Conservation (phyloP, 192 early-diverging fungal genomes). For the Spizellomyces sp. region DNA sequence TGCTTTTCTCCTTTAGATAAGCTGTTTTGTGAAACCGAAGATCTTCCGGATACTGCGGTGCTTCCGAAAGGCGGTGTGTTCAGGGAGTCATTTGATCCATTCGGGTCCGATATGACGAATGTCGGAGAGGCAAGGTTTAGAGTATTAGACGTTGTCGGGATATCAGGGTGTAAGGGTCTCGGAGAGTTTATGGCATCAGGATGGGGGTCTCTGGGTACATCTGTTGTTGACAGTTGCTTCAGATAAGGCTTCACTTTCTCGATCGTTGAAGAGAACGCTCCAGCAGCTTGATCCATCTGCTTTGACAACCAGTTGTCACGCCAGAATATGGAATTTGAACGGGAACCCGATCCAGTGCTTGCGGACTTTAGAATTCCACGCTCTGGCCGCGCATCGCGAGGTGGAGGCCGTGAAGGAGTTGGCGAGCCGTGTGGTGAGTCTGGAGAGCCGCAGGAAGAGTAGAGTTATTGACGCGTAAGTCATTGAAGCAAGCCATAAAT, state of each 20-base stretch:
- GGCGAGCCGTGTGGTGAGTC: slow-evolving; percentile 26
- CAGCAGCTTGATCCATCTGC: slow-evolving; percentile 29
- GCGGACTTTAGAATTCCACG: slow-evolving; percentile 26
- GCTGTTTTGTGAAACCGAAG: background rate
- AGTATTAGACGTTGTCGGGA: no score
- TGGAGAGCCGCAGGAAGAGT: background rate
- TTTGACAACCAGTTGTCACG: slow-evolving; percentile 12
- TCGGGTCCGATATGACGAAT: background rate
- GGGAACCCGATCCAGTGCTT: no score
- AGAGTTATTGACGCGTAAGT: background rate
- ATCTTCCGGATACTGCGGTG: background rate
- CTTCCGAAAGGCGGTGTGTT: no score
- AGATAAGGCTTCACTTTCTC: slow-evolving; percentile 5
- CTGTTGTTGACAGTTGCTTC: background rate
- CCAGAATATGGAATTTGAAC: no score
- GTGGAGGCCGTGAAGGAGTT: slow-evolving; percentile 32
- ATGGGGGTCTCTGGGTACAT: background rate
- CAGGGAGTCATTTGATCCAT: background rate
- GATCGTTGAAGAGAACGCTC: slow-evolving; percentile 8
- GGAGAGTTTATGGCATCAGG: background rate
- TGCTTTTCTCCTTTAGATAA: slow-evolving; percentile 18
- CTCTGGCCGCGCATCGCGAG: slow-evolving; percentile 18
- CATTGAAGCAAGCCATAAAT: background rate
- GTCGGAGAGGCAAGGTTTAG: background rate
- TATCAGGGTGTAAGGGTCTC: background rate